Evolutionary conservation across 2,329 filamentous ascomycete species (phyloP).

Genomic region (Byssothecium circinans): DNA sequence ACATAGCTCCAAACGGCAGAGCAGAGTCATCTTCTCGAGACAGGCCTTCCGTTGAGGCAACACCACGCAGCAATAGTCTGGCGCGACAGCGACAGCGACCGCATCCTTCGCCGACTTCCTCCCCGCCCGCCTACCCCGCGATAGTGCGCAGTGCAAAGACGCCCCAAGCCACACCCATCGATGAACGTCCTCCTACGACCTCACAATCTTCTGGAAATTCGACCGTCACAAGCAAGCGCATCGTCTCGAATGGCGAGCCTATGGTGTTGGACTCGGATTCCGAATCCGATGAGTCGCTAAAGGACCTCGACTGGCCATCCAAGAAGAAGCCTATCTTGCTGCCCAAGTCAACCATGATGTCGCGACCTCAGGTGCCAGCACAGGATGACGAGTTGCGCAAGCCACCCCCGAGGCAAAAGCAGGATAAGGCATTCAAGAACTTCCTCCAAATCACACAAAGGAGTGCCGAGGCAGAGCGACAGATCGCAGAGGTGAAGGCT

Average conservation of each 20-base stretch:
- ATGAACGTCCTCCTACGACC: conserved; percentile 16
- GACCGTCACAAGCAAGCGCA: conserved; percentile 46
- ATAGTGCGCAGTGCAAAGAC: conserved; percentile 3
- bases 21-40: background rate
- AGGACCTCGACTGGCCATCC: conserved; percentile 53
- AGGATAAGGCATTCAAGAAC: conserved; percentile 19
- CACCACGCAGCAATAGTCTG: background rate
- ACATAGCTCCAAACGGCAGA: background rate
- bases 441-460: conserved; percentile 29
- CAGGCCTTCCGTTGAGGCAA: background rate
- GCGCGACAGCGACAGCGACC: background rate
- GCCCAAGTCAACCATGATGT: conserved; percentile 3
- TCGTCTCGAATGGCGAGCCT: conserved; percentile 56
- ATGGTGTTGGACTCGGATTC: conserved; percentile 69
- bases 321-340: conserved; percentile 13
- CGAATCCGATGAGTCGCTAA: conserved; percentile 57
- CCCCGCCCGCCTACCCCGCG: background rate
- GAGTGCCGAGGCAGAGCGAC: conserved; percentile 26
- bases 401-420: conserved; percentile 2
- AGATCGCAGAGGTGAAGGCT: conserved; percentile 30
- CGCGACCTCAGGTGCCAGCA: background rate
- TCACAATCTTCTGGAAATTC: conserved; percentile 35
- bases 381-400: conserved; percentile 9
- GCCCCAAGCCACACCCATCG: conserved; percentile 2
- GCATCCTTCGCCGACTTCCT: background rate